phyloP scores from a whole-genome alignment of 495 filamentous ascomycete genomes.

The Podospora comata region DNA sequence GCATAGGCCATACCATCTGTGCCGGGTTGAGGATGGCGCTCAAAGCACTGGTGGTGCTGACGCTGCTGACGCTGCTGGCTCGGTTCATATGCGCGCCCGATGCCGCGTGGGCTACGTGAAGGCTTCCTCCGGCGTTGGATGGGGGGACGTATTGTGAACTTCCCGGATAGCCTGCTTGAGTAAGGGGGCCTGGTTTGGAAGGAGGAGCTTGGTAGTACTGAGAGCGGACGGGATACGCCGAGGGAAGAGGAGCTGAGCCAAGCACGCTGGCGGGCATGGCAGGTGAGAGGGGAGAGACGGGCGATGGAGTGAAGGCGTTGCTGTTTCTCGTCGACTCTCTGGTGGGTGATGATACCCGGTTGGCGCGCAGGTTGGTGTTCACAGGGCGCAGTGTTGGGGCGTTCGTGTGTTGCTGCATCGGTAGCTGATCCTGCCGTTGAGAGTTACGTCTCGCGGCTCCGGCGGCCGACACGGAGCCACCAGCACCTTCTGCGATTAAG shows the following conservation, averaged over 20 bases:
- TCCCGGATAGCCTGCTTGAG: neutral
- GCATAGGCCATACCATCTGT: constrained; percentile 23
- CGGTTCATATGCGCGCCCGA: constrained; percentile 7
- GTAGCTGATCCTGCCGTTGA: neutral
- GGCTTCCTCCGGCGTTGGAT: neutral
- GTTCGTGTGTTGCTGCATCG: constrained; percentile 11
- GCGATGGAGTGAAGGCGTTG: constrained; percentile 14
- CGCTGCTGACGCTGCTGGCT: constrained; percentile 14
- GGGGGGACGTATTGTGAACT: constrained; percentile 7
- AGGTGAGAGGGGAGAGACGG: constrained; percentile 19
- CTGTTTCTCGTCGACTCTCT: constrained; percentile 7
- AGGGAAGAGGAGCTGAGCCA: neutral
- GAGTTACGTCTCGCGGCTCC: neutral
- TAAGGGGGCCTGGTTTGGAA: neutral
- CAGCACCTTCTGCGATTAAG: constrained; percentile 6
- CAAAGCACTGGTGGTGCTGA: constrained; percentile 15
- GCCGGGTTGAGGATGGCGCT: constrained; percentile 19
- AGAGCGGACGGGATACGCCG: constrained; percentile 1
- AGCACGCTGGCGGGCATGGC: constrained; percentile 4
- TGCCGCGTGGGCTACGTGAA: constrained; percentile 9
- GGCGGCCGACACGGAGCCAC: neutral
- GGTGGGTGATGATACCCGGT: constrained; percentile 13
- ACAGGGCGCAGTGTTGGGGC: neutral
- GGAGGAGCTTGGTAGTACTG: constrained; percentile 1
- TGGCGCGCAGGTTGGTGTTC: neutral